Conservation (phyloP, 129 eudicot species). For the Oenanthe sinensis region DNA sequence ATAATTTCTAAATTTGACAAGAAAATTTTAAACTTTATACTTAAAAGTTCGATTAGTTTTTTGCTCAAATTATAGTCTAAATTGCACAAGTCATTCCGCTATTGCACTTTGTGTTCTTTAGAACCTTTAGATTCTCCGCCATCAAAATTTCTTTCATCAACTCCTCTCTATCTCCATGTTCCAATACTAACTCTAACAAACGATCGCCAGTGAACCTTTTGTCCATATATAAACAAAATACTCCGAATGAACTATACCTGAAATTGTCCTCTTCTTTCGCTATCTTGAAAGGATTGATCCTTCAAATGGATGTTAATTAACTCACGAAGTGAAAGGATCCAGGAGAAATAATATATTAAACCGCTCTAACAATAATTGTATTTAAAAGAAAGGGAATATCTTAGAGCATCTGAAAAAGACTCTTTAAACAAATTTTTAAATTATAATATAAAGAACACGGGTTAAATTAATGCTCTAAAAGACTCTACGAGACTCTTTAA, state of each 20-base stretch:
- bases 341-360: neutral
- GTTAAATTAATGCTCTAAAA: no score
- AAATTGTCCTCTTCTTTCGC: constrained; percentile 2
- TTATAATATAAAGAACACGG: no score
- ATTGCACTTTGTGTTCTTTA: neutral
- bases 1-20: no score
- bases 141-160: neutral
- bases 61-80: no score
- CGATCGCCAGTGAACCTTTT: neutral
- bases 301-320: neutral
- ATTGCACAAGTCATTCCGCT: no score
- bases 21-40: no score
- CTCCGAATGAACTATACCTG: constrained; percentile 1
- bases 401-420: no score
- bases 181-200: neutral
- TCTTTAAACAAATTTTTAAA: no score
- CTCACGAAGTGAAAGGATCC: neutral
- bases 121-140: neutral
- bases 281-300: neutral
- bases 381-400: constrained; percentile 1
- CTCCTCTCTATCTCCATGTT: neutral
- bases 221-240: neutral
- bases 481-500: no score
- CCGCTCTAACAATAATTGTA: constrained; percentile 7
- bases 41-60: no score